Evolutionary conservation across 371 early-diverging fungal species (phyloP), one percentile per base, ranked within the genome.

Genomic region (Capniomyces stellatus): DNA sequence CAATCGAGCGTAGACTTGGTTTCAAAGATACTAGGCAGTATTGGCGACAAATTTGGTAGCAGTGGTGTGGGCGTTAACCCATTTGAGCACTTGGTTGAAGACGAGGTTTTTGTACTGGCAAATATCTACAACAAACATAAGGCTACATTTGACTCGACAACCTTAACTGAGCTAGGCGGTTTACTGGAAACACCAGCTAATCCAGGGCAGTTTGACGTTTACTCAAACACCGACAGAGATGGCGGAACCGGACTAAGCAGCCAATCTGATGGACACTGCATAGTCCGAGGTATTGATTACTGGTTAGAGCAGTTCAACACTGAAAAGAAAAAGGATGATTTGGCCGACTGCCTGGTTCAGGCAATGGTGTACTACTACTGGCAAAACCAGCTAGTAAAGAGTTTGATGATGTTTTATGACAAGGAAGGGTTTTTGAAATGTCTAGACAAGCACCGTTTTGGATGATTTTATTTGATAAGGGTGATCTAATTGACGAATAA

Each of bases 311-410:
- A 23, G 22, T 31, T 52, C n/a, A 35, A 52, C 24, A 43, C 46
- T 4, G 74, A 75, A 46, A 71, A 64, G 46, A 86, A 86, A 56
- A 71, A 77, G 29, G 86, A 86, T 54, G 86, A 86, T 55, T 54
- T 85, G 52, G 75, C 80, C 54, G 86, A 85, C 61, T 74, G 79
- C 49, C 56, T 85, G 13, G 43, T 82, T 28, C 81, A 85, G 55
- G 85, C 77, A 1, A 61, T 78, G 4, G 71, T 83, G 1, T 82
- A 81, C 78, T 69, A 63, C 49, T 60, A 67, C 44, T 85, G 86
- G 85, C 66, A 70, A 48, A 50, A 47, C 22, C 24, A 51, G 43
- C 52, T 61, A 10, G 54, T 58, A 3, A 47, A 50, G 4, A 19
- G 31, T 13, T 44, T 68, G 28, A 18, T 30, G n/a, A 6, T 49